Base-by-base conservation (phyloP, 805 yeast genomes). In the Ascoidea rubescens region DNA sequence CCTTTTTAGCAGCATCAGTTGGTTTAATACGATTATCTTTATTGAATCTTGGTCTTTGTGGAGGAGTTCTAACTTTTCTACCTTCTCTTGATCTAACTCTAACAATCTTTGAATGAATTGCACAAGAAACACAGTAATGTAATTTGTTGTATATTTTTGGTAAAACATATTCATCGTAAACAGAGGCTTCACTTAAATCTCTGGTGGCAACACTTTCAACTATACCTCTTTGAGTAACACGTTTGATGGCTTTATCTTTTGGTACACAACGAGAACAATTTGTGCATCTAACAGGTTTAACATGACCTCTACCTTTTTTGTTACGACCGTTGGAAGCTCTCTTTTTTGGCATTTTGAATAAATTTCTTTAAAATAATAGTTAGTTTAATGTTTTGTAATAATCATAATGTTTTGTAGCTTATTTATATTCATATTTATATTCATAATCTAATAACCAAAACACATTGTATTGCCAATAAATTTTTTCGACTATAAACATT, bases 261-360 rank as follows among this genome's bases (percentile, higher is more conserved):
- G 99, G 97, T 69, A 93, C 96, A 81, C 96, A 87, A 78, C 96
- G 88, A 69, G 96, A 86, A 79, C 99, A 93, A 96, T 93, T 93
- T 72, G 89, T 86, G 83, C 99, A 93, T 86, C 99, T 90, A 71
- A 91, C 97, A 74, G 96, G 95, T 78, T 87, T 87, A 77, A 87
- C 96, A 96, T 93, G 98, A 74, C 99, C 99, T 88, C 99, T 93
- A 75, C 98, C 98, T 82, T 89, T 90, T 95, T 93, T 93, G 95
- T 93, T 93, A 84, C 99, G 91, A 84, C 99, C 99, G 97, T 90
- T 89, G 93, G 97, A 89, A 77, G 98, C 89, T 90, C 99, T 91
- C 98, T 93, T 93, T 88, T 93, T 93, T 78, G 99, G 98, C 99
- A 93, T 93, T 63, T 75, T 82, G 75, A 62, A 31, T 21, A 6